Conservation (phyloP, 1,284 basidiomycete genomes). For the Papiliotrema terrestris region DNA sequence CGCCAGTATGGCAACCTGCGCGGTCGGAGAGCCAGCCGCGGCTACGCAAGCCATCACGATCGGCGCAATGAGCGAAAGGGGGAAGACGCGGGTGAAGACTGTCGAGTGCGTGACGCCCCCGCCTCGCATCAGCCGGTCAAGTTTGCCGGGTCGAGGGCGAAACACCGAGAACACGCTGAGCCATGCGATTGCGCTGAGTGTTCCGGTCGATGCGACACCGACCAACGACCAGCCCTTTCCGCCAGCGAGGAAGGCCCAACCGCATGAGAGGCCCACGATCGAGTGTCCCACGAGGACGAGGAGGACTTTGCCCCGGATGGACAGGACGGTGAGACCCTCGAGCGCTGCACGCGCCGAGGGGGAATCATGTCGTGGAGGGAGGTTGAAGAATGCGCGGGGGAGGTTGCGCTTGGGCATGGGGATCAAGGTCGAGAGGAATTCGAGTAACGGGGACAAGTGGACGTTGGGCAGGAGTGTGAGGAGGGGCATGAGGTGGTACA, state of each 20-base stretch:
- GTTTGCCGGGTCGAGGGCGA: neutral
- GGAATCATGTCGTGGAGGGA: slow-evolving; percentile 26
- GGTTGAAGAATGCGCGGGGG: slow-evolving; percentile 39
- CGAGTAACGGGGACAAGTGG: slow-evolving; percentile 11
- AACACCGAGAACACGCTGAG: slow-evolving; percentile 8
- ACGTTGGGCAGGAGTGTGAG: slow-evolving; percentile 15
- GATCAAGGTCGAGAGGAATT: slow-evolving; percentile 20
- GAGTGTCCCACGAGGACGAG: slow-evolving; percentile 7
- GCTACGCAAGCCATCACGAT: neutral
- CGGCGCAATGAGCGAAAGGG: slow-evolving; percentile 1
- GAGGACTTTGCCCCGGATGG: slow-evolving; percentile 17
- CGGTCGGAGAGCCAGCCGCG: neutral
- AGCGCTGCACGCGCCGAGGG: slow-evolving; percentile 4
- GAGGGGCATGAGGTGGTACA: slow-evolving; percentile 27
- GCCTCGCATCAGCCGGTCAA: neutral
- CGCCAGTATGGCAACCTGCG: neutral
- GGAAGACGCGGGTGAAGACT: slow-evolving; percentile 23
- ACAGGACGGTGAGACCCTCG: slow-evolving; percentile 3
- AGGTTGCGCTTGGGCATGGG: slow-evolving; percentile 31
- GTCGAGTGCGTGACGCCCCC: slow-evolving; percentile 30
- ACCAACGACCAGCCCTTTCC: slow-evolving; percentile 1
- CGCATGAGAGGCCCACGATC: slow-evolving; percentile 5
- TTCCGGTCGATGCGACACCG: slow-evolving; percentile 2
- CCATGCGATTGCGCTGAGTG: neutral
- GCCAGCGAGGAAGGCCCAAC: slow-evolving; percentile 15